Percentiles rank a stretch among this genome's conserved stretches.
Conservation (phyloP, 768 basidiomycete species). For the Rhodocollybia butyracea region DNA sequence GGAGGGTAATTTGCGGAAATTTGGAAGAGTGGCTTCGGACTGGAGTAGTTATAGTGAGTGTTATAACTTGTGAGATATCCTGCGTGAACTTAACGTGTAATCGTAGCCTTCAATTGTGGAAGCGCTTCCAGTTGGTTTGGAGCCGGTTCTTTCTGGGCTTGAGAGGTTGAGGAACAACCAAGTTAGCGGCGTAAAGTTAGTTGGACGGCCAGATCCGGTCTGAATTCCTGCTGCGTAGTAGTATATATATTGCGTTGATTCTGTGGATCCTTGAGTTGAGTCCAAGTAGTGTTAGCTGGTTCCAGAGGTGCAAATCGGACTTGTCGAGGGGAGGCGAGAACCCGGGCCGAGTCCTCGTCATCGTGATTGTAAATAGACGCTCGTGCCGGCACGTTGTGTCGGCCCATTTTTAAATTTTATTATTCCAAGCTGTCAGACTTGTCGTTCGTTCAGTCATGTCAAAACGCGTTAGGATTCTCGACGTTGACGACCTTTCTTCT, state of each 20-base stretch:
- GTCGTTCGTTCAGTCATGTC: slow-evolving; percentile 45
- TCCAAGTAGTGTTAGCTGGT: too few relatives aligned
- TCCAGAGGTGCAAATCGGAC: too few relatives aligned
- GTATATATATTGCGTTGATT: too few relatives aligned
- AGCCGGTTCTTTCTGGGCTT: slow-evolving; percentile 19
- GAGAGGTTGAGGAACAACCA: slow-evolving; percentile 13
- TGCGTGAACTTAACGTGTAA: background rate
- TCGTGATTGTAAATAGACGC: too few relatives aligned
- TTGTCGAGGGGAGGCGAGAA: too few relatives aligned
- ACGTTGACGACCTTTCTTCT: slow-evolving; percentile 64
- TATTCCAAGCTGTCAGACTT: background rate
- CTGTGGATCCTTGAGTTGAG: too few relatives aligned
- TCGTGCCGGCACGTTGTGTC: too few relatives aligned
- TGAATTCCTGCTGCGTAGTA: too few relatives aligned
- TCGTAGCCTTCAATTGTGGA: slow-evolving; percentile 21
- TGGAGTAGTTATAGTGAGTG: slow-evolving; percentile 3
- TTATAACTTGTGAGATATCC: background rate
- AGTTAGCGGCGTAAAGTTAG: slow-evolving; percentile 23
- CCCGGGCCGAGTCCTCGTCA: too few relatives aligned
- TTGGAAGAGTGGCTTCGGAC: slow-evolving; percentile 1
- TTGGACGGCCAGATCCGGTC: slow-evolving; percentile 16
- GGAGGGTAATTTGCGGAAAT: background rate
- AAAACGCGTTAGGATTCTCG: slow-evolving; percentile 68
- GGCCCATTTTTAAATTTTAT: background rate
- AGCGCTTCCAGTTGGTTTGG: slow-evolving; percentile 17